A percentile compares a stretch with the other conserved stretches of the same genome.
These are phyloP conservation scores for Lentithecium fluviatile DNA, from an alignment of 495 filamentous ascomycete genomes.

Conservation along the genomic window DNA sequence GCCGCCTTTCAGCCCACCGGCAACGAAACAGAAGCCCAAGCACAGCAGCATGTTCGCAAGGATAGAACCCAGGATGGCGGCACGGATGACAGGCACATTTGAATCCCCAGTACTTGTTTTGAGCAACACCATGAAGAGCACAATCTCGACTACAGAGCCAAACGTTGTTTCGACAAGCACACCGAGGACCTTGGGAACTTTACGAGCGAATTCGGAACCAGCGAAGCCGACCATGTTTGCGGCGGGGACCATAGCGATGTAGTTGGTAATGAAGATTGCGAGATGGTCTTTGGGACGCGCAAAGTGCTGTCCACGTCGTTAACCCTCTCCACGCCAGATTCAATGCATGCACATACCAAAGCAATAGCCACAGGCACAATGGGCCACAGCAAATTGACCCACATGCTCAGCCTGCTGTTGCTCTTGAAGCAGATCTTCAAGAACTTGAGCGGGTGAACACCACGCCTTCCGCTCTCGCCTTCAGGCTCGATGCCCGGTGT, in stretches of 20 bases:
- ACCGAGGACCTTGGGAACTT: slow-evolving; percentile 74
- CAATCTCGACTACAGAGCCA: slow-evolving; percentile 75
- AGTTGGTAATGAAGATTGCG: slow-evolving; percentile 68
- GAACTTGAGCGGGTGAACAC: slow-evolving; percentile 61
- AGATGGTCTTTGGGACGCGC: slow-evolving; percentile 59
- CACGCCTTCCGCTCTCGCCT: slow-evolving; percentile 63
- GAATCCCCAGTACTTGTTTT: slow-evolving; percentile 42
- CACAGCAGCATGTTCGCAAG: slow-evolving; percentile 71
- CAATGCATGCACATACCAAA: slow-evolving; percentile 42
- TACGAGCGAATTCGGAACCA: slow-evolving; percentile 74
- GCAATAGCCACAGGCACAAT: slow-evolving; percentile 67
- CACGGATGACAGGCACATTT: slow-evolving; percentile 68
- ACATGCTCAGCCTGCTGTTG: slow-evolving; percentile 55
- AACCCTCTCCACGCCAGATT: background rate
- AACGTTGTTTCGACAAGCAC: slow-evolving; percentile 75
- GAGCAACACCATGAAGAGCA: slow-evolving; percentile 77
- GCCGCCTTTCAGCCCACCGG: slow-evolving; percentile 64
- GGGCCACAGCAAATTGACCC: slow-evolving; percentile 73
- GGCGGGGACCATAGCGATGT: slow-evolving; percentile 81
- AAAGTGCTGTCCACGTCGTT: slow-evolving; percentile 49
- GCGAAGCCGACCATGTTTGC: slow-evolving; percentile 88
- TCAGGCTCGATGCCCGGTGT: slow-evolving; percentile 54
- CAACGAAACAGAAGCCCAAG: slow-evolving; percentile 74
- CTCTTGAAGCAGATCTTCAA: slow-evolving; percentile 60
- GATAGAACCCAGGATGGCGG: slow-evolving; percentile 78